phyloP scores from a whole-genome alignment of 352 stramenopile species.

The Phytophthora quininea region DNA sequence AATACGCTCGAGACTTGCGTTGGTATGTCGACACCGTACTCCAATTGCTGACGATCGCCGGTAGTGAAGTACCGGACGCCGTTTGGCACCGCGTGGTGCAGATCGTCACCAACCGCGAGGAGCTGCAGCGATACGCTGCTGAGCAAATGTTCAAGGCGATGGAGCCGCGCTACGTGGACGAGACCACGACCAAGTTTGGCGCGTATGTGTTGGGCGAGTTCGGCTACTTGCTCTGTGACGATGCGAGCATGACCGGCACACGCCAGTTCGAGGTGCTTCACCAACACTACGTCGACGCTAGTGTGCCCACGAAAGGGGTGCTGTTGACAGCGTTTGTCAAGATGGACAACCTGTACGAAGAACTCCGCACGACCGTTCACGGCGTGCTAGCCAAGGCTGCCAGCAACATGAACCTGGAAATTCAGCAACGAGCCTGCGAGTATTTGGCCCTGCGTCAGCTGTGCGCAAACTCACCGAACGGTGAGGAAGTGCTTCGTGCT shows the following conservation, averaged over 20 bases:
- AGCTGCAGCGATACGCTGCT: conserved; percentile 95
- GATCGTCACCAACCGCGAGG: conserved; percentile 98
- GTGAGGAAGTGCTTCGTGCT: conserved; percentile 88
- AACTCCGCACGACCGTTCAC: conserved; percentile 88
- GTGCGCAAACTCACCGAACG: conserved; percentile 33
- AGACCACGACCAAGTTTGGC: conserved; percentile 94
- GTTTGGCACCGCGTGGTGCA: conserved; percentile 99
- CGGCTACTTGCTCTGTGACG: conserved; percentile 93
- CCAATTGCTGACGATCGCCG: conserved; percentile 95
- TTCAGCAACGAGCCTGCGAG: conserved; percentile 97
- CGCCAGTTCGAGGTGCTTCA: conserved; percentile 97
- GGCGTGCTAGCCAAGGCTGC: conserved; percentile 93
- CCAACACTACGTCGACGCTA: conserved; percentile 93
- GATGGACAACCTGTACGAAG: conserved; percentile 89
- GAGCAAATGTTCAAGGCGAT: conserved; percentile 95
- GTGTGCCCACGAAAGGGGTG: conserved; percentile 90
- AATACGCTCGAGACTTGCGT: conserved; percentile 95
- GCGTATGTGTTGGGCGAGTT: conserved; percentile 98
- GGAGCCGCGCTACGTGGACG: conserved; percentile 93
- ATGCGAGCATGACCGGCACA: conserved; percentile 89
- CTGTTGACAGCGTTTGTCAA: conserved; percentile 97
- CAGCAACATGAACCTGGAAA: conserved; percentile 96
- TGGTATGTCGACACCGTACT: conserved; percentile 99
- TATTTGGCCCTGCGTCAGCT: conserved; percentile 93
- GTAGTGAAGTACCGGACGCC: conserved; percentile 93